Percentiles rank a stretch among this genome's conserved stretches.
Evolutionary conservation across 2,329 filamentous ascomycete species (phyloP).

Genomic region (Neoscytalidium dimidiatum): DNA sequence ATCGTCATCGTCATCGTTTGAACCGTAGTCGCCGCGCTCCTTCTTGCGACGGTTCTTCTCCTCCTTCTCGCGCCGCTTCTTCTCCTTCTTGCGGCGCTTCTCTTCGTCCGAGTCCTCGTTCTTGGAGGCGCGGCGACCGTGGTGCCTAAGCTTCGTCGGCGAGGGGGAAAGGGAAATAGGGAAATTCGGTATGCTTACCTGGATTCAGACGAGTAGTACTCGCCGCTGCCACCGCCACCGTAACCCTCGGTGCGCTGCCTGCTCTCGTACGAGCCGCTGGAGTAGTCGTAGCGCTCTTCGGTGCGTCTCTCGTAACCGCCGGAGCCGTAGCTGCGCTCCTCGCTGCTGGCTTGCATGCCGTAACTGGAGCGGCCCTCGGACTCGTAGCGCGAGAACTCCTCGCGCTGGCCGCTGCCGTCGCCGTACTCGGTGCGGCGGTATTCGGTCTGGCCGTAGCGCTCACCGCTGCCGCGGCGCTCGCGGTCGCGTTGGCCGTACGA

Average conservation of each 20-base stretch:
- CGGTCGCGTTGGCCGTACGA: conserved; percentile 64
- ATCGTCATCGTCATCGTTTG: not conserved
- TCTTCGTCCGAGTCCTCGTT: conserved; percentile 30
- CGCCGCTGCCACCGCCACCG: conserved; percentile 32
- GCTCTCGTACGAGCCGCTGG: conserved; percentile 41
- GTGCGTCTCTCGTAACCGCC: conserved; percentile 61
- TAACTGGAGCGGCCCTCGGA: conserved; percentile 54
- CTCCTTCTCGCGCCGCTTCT: conserved; percentile 43
- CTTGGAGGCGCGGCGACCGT: conserved; percentile 34
- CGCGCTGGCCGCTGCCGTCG: conserved; percentile 55
- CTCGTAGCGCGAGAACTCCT: conserved; percentile 63
- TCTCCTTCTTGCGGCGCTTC: conserved; percentile 34
- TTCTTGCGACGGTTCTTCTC: conserved; percentile 44
- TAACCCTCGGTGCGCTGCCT: conserved; percentile 40
- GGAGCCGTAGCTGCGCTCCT: conserved; percentile 50
- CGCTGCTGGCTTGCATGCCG: conserved; percentile 61
- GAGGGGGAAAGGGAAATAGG: not conserved
- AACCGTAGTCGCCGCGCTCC: conserved; percentile 6
- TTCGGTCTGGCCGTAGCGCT: conserved; percentile 63
- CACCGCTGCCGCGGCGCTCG: conserved; percentile 41
- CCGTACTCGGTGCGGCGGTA: conserved; percentile 61
- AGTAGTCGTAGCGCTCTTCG: conserved; percentile 53
- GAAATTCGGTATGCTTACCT: conserved; percentile 34
- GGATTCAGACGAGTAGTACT: conserved; percentile 44
- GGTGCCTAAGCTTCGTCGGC: conserved; percentile 28